Percentiles rank a stretch among this genome's conserved stretches.
phyloP scores from a whole-genome alignment of 495 filamentous ascomycete genomes.

The Hypoxylon fuscum region DNA sequence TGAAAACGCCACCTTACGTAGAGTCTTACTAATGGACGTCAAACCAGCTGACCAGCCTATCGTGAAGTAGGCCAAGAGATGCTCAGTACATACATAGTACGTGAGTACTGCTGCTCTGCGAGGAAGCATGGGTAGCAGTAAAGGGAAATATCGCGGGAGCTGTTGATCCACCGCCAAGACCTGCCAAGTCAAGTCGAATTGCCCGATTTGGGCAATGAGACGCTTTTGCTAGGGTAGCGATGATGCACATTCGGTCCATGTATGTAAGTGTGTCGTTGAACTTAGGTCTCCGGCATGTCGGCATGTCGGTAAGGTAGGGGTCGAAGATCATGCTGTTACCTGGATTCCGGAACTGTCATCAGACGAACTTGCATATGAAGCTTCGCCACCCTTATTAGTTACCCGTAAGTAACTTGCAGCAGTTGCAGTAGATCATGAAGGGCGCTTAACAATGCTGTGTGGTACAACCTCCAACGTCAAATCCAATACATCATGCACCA shows the following conservation, averaged over 20 bases:
- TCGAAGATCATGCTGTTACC: slow-evolving; percentile 37
- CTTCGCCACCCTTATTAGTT: slow-evolving; percentile 23
- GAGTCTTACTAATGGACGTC: slow-evolving; percentile 13
- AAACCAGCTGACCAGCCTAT: slow-evolving; percentile 26
- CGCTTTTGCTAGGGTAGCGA: slow-evolving; percentile 13
- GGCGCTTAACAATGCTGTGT: slow-evolving; percentile 7
- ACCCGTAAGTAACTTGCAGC: slow-evolving; percentile 24
- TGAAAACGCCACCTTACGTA: slow-evolving; percentile 20
- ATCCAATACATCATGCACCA: slow-evolving; percentile 24
- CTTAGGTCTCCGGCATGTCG: slow-evolving; percentile 26
- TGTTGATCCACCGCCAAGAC: slow-evolving; percentile 28
- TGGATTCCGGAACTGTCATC: slow-evolving; percentile 41
- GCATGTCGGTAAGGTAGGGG: slow-evolving; percentile 25
- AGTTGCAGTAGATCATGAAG: slow-evolving; percentile 23
- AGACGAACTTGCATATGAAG: slow-evolving; percentile 38
- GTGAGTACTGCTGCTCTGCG: slow-evolving; percentile 18
- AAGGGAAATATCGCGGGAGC: slow-evolving; percentile 37
- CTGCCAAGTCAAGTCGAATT: slow-evolving; percentile 2
- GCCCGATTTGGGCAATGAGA: slow-evolving; percentile 31
- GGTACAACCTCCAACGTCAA: slow-evolving; percentile 9
- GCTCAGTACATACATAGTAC: slow-evolving; percentile 6
- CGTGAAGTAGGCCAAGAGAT: slow-evolving; percentile 26
- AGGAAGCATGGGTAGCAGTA: slow-evolving; percentile 34
- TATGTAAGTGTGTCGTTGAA: slow-evolving; percentile 19
- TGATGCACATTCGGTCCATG: slow-evolving; percentile 15